Percentiles rank a stretch among this genome's conserved stretches.
phyloP scores from a whole-genome alignment of 495 filamentous ascomycete genomes.

The Lasiosphaeria miniovina region DNA sequence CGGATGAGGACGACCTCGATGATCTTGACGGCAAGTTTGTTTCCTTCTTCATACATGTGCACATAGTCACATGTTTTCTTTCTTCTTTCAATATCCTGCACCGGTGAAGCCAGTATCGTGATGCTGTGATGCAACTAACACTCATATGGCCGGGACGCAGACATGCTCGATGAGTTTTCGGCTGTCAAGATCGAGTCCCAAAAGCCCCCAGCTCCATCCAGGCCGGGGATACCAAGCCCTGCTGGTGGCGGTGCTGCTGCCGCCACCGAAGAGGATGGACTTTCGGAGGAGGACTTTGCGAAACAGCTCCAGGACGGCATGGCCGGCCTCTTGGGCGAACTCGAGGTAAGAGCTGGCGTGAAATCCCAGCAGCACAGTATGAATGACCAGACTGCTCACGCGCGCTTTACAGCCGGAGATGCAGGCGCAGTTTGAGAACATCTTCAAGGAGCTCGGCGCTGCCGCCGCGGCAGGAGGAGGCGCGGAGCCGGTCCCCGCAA shows the following conservation, averaged over 20 bases:
- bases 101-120: too few relatives aligned
- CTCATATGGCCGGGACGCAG: conserved; percentile 37
- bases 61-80: not conserved
- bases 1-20: conserved; percentile 84
- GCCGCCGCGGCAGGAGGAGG: conserved; percentile 32
- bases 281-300: conserved; percentile 71
- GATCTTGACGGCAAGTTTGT: conserved; percentile 76
- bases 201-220: conserved; percentile 39
- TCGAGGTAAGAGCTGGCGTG: conserved; percentile 48
- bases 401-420: conserved; percentile 59
- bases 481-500: conserved; percentile 13
- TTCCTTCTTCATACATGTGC: not conserved
- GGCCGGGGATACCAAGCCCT: conserved; percentile 36
- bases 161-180: conserved; percentile 89
- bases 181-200: conserved; percentile 50
- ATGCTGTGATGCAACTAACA: conserved; percentile 7
- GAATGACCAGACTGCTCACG: too few relatives aligned
- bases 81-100: too few relatives aligned
- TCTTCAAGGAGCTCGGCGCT: conserved; percentile 73
- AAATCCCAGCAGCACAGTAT: not conserved
- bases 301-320: conserved; percentile 83
- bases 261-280: conserved; percentile 21
- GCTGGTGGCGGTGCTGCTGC: conserved; percentile 15
- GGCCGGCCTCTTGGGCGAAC: conserved; percentile 71
- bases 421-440: conserved; percentile 78